Evolutionary conservation across 2,329 filamentous ascomycete genomes (phyloP), one percentile per base, ranked within the genome.

Genomic region (Hypoxylon sp.): DNA sequence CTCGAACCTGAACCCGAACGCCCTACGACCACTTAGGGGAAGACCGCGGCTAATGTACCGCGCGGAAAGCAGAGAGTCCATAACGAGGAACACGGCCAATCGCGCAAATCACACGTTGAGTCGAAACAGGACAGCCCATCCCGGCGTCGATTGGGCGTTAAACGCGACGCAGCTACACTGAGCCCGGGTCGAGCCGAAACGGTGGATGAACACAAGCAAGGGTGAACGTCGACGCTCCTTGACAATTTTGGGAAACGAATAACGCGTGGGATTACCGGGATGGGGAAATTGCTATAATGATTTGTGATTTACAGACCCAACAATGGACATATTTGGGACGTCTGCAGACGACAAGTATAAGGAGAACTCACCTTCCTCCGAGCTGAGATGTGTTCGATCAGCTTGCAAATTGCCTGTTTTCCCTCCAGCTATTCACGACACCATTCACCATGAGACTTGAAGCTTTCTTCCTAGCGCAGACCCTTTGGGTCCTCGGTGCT

Each of bases 181-280:
- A 50, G 58, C 17, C 17, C 27, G n/a, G 22, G 7, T 33, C 35
- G 44, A 44, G 20, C 4, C n/a, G 22, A 31, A 44, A 37, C 6
- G 10, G 14, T 44, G 25, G 31, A 40, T 30, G 27, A 48, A 49
- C 14, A 54, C 54, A 55, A 54, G 56, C 57, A 70, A 62, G 68
- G 64, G 53, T 51, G 4, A 46, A 10, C 31, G 14, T 35, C 20
- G 20, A 25, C 27, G 35, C 50, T 22, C 60, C 42, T 70, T 62
- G 59, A 57, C 27, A 33, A 58, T 61, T 68, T 22, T 22, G 60
- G 64, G 56, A 54, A 64, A 44, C 33, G 14, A 27, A 61, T 10
- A 50, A 46, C 17, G 10, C 1, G 22, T 42, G 42, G 51, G 8
- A 40, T 54, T 46, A n/a, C 64, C 56, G 27, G 33, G 46, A 54